These are phyloP conservation scores for Ilyonectria mors-panacis DNA, from an alignment of 2,329 filamentous ascomycete species.

Conservation along the genomic window DNA sequence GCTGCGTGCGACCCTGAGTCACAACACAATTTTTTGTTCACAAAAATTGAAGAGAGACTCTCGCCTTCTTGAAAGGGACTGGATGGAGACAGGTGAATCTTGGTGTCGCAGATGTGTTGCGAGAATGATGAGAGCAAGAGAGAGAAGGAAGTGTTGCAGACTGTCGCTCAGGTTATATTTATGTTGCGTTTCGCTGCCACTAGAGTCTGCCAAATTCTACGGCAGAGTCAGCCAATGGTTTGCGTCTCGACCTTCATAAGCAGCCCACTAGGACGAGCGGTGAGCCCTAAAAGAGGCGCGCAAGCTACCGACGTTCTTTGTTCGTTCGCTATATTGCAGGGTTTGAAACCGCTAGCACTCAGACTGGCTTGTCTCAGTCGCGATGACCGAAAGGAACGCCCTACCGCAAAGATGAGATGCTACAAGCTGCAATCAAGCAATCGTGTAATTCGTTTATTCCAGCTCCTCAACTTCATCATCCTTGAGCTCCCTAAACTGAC, in stretches of 20 bases:
- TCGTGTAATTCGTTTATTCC: constrained; percentile 45
- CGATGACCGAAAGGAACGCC: not conserved
- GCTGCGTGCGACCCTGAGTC: not conserved
- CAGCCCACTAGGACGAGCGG: not conserved
- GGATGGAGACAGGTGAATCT: not conserved
- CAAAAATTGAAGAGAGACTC: not conserved
- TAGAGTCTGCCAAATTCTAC: not conserved
- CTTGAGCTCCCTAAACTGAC: constrained; percentile 78
- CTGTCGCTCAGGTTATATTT: not conserved
- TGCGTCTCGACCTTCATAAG: not conserved
- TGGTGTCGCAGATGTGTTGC: not conserved
- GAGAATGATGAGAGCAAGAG: not conserved
- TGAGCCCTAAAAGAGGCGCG: not conserved
- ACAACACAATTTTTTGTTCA: not conserved
- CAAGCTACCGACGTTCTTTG: not conserved
- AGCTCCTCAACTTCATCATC: constrained; percentile 66
- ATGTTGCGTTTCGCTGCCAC: not conserved
- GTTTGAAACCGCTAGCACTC: not conserved
- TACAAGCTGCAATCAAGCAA: not conserved
- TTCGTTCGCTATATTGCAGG: not conserved
- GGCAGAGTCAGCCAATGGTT: not conserved
- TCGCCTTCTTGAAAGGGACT: not conserved
- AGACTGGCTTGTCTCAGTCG: not conserved
- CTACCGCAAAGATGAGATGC: not conserved
- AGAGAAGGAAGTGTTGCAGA: not conserved